Evolutionary conservation across 208 protist species (phyloP).

Genomic region (Leishmania turanica): DNA sequence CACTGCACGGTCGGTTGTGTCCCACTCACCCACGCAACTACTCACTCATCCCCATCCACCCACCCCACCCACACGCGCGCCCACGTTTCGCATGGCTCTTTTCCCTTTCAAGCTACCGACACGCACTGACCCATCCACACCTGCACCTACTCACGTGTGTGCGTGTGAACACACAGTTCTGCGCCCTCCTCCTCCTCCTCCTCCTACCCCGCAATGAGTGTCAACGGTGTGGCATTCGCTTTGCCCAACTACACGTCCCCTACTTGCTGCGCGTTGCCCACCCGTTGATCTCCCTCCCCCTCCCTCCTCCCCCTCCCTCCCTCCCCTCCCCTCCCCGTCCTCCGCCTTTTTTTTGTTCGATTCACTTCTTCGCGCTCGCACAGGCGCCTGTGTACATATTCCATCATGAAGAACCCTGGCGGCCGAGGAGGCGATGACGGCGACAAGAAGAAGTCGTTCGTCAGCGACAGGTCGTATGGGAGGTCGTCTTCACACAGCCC

Average conservation of each 20-base stretch:
- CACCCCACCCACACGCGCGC: not conserved
- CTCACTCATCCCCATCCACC: not conserved
- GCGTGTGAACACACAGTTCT: not conserved
- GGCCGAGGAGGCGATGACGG: not conserved
- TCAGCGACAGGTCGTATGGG: not conserved
- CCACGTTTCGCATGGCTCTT: not conserved
- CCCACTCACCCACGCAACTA: not conserved
- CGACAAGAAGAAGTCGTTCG: not conserved
- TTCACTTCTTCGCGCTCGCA: not conserved
- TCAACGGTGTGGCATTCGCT: not conserved
- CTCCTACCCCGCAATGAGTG: not conserved
- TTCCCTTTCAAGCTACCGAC: not conserved
- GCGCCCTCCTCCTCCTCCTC: not conserved
- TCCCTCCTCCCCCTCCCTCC: no score
- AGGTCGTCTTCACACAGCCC: not conserved
- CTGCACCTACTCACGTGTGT: not conserved
- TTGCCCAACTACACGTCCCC: not conserved
- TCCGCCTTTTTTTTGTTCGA: not conserved
- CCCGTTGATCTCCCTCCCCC: not conserved
- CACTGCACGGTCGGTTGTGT: not conserved
- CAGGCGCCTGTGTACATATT: not conserved
- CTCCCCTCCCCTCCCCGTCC: no score
- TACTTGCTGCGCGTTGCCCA: not conserved
- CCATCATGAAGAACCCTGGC: conserved; percentile 7
- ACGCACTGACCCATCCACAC: not conserved